Evolutionary conservation across 371 early-diverging fungal species (phyloP).

Genomic region (Neoconidiobolus thromboides): DNA sequence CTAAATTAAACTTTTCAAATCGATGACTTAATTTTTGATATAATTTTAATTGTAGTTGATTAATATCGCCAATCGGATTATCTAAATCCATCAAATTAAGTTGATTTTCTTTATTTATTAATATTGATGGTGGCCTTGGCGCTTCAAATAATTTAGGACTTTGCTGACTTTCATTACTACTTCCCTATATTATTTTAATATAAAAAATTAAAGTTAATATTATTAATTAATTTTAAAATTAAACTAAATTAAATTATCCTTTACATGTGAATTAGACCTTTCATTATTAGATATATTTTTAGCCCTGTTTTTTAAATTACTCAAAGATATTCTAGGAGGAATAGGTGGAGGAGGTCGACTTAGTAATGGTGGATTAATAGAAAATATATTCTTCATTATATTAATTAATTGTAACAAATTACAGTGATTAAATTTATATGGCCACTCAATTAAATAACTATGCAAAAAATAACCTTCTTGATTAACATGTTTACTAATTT

Average conservation of each 20-base stretch:
- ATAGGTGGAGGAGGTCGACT: not conserved
- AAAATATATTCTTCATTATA: not conserved
- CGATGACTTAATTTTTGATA: not conserved
- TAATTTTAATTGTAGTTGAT: not conserved
- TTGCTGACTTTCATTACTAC: not conserved
- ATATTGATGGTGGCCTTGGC: not conserved
- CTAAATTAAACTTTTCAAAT: not conserved
- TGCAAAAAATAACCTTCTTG: not conserved
- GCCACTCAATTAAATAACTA: not conserved
- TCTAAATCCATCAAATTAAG: not conserved
- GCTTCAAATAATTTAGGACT: not conserved
- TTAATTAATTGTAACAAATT: not conserved
- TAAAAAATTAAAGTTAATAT: not conserved
- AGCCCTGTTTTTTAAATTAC: no score
- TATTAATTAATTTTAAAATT: not conserved
- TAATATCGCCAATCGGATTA: constrained; percentile 1
- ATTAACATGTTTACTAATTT: not conserved
- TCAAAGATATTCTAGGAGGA: not conserved
- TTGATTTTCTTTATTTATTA: not conserved
- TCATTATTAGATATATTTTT: not conserved
- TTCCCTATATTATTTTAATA: not conserved
- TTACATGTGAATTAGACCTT: not conserved
- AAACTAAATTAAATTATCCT: not conserved
- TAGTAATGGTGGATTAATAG: not conserved
- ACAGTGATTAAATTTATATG: not conserved